Evolutionary conservation across 164 flowering plant species (phyloP).

Genomic region (Vitis cinerea): DNA sequence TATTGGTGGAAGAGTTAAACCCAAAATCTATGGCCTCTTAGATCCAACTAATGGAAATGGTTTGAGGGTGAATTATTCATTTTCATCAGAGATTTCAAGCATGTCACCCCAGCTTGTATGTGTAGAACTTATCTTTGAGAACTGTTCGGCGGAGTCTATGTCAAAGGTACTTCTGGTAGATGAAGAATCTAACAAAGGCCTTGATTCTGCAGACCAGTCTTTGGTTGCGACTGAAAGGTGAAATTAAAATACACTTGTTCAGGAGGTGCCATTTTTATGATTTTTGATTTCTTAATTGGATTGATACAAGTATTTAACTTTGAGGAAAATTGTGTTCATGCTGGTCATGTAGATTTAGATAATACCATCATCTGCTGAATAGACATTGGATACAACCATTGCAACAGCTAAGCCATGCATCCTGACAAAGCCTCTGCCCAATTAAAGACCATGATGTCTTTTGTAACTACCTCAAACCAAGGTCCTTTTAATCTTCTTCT

Average conservation of each 20-base stretch:
- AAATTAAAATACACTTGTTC: slow-evolving; percentile 1
- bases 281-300: too few species aligned
- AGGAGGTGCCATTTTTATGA: too few species aligned
- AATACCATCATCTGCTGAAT: too few species aligned
- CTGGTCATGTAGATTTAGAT: too few species aligned
- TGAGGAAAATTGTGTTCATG: too few species aligned
- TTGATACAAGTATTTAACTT: too few species aligned
- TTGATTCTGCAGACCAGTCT: slow-evolving; percentile 42
- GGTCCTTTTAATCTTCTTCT: too few species aligned
- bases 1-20: slow-evolving; percentile 48
- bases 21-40: slow-evolving; percentile 54
- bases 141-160: slow-evolving; percentile 55
- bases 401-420: too few species aligned
- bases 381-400: too few species aligned
- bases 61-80: slow-evolving; percentile 71
- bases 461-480: too few species aligned
- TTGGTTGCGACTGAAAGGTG: slow-evolving; percentile 50
- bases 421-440: too few species aligned
- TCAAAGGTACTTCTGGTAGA: slow-evolving; percentile 47
- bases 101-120: slow-evolving; percentile 64
- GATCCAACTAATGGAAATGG: slow-evolving; percentile 86
- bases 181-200: slow-evolving; percentile 51
- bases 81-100: slow-evolving; percentile 74
- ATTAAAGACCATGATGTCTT: too few species aligned
- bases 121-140: slow-evolving; percentile 59